phyloP scores from a whole-genome alignment of 169 alveolate genomes.

The Pseudocohnilembus persalinus region DNA sequence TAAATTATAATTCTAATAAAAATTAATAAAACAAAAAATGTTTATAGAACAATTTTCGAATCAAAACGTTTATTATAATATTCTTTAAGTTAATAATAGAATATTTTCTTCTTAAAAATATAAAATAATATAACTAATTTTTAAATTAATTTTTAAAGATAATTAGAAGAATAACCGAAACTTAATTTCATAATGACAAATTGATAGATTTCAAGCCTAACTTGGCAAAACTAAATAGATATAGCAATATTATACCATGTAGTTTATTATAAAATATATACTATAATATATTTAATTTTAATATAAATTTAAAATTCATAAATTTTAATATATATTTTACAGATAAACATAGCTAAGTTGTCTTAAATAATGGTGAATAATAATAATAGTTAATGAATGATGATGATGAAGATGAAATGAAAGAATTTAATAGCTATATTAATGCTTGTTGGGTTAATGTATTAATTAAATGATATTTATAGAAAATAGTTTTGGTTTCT shows the following conservation, averaged over 20 bases:
- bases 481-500: too few relatives aligned
- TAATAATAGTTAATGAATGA: constrained; percentile 12
- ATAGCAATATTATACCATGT: constrained; percentile 50
- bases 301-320: too few relatives aligned
- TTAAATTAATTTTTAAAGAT: constrained; percentile 3
- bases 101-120: background rate
- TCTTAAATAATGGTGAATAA: too few relatives aligned
- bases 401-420: constrained; percentile 28
- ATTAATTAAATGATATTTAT: background rate
- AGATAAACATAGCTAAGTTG: too few relatives aligned
- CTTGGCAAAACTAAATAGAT: constrained; percentile 40
- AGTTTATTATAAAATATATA: background rate
- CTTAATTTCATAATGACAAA: constrained; percentile 42
- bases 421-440: background rate
- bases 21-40: background rate
- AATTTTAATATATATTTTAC: too few relatives aligned
- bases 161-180: constrained; percentile 53
- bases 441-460: constrained; percentile 21
- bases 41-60: background rate
- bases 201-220: constrained; percentile 41
- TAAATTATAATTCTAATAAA: too few relatives aligned
- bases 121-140: background rate
- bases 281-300: background rate
- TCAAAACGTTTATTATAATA: background rate
- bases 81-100: background rate